Evolutionary conservation across 2,329 filamentous ascomycete genomes (phyloP).

Genomic region (Botrytis aclada): DNA sequence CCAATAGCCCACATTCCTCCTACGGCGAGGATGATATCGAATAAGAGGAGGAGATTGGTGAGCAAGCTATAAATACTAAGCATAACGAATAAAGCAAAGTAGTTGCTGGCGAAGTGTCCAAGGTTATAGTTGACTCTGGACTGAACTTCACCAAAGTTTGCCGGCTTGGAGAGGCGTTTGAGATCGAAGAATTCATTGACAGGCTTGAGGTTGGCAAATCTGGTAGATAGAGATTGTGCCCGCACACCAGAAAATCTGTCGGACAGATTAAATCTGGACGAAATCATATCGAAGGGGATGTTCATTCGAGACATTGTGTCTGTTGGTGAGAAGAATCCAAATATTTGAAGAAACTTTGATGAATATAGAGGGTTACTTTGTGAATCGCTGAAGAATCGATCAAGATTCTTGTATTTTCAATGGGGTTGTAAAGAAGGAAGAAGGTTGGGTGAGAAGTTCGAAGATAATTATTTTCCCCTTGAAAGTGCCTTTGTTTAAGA

Average conservation of each 20-base stretch:
- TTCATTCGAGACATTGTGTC: slow-evolving; percentile 77
- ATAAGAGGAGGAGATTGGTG: slow-evolving; percentile 81
- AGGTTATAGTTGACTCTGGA: slow-evolving; percentile 96
- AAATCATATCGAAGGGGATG: slow-evolving; percentile 88
- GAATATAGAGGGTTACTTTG: neutral
- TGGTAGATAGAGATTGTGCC: slow-evolving; percentile 71
- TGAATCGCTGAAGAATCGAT: neutral
- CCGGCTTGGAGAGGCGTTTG: slow-evolving; percentile 92
- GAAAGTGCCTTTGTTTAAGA: slow-evolving; percentile 13
- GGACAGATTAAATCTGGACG: slow-evolving; percentile 80
- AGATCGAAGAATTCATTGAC: slow-evolving; percentile 92
- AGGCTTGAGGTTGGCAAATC: slow-evolving; percentile 90
- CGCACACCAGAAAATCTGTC: slow-evolving; percentile 84
- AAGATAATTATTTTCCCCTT: neutral
- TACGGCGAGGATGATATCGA: slow-evolving; percentile 85
- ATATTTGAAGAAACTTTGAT: neutral
- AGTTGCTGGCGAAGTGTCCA: slow-evolving; percentile 97
- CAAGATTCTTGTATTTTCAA: slow-evolving; percentile 2
- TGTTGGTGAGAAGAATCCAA: neutral
- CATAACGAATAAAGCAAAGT: slow-evolving; percentile 90
- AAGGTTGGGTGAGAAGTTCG: neutral
- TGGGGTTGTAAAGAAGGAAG: neutral
- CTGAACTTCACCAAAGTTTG: slow-evolving; percentile 86
- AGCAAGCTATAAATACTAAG: slow-evolving; percentile 93
- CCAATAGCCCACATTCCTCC: slow-evolving; percentile 89